Evolutionary conservation across 1,284 basidiomycete species (phyloP), one percentile per base, ranked within the genome.

Genomic region (Leccinum glutinopallens): DNA sequence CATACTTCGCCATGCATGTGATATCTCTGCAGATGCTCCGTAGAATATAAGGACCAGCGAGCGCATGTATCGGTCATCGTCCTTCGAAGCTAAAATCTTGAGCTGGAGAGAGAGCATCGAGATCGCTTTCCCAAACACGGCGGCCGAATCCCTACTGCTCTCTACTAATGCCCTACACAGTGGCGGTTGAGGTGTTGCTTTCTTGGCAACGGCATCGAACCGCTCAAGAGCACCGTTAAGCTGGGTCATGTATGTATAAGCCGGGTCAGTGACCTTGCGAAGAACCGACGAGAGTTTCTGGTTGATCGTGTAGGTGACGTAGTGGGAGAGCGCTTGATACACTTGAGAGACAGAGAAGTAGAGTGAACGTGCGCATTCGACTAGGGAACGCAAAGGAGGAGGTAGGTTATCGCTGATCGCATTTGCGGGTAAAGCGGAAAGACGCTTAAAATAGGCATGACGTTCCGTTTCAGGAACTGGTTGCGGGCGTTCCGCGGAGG

Each of bases 321-420:
- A 97, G 72, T 97, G 93, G 64, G 93, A 89, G 32, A 99, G 80
- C 0, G 94, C 90, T 66, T 94, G 88, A 74, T 98, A 93, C 35
- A 98, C 88, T 78, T 98, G 96, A 35, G 93, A 94, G 63, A 97
- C 83, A 2, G 95, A 92, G 75, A 98, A 99, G 22, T 98, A 84
- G 56, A 99, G 89, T 13, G 94, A 96, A 33, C 97, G 90, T 57
- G 94, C 89, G 5, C 92, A 91, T 73, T 99, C 96, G 60, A 97
- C 84, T 39, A 97, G 84, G 54, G 84, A 84, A 32, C 91, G 80
- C 17, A 98, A 81, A 9, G 91, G 81, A 8, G 84, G 80, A 0
- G 96, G 93, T 10, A 97, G 85, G 15, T 88, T 83, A 68, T 87
- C 88, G 29, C 88, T 84, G 39, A 90, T 85, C 17, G 65, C 59